Evolutionary conservation across 306 rosid species (phyloP), one percentile per base, ranked within the genome.

Genomic region (Medicago arabica): DNA sequence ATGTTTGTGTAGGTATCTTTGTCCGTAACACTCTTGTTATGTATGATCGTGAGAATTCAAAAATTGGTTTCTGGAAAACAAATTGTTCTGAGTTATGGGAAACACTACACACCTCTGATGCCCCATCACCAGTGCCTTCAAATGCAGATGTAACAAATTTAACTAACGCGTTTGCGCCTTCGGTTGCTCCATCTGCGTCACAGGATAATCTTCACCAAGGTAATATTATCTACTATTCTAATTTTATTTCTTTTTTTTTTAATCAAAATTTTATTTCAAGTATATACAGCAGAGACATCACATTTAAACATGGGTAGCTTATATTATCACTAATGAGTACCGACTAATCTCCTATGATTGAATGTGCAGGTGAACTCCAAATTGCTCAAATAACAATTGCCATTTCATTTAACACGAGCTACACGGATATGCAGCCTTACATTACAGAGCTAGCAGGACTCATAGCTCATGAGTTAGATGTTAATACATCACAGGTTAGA

Each of bases 51-150:
- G 88, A 87, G 82, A 78, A 84, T 85, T 69, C 89, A 13, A 92
- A 85, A 77, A 72, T 96, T 83, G 99, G 99, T 79, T 96, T 95
- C 72, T 92, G 97, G 99, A 92, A 96, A 87, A 96, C 99, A 68
- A 96, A 96, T 81, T 96, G 99, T 90, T 88, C 97, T 2, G 97
- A 92, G 85, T 77, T 92, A 76, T 96, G 96, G 98, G 91, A 90
- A 84, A 92, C 85, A 60, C 88, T 92, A 71, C 91, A 88, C 9
- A 50, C 73, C 51, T 79, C 86, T 68, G 83, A 74, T 87, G 84
- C 89, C 36, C 85, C 91, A 31, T 85, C 85, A 67, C 84, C 85
- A 23, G 69, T 55, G 72, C 81, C 91, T 73, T 83, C 88, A 78
- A 81, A 80, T 71, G 72, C 92, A 36, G 65, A 69, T 57, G 66